These are phyloP conservation scores for Pelagomonas calceolata DNA, from an alignment of 108 stramenopile genomes.

Conservation along the genomic window DNA sequence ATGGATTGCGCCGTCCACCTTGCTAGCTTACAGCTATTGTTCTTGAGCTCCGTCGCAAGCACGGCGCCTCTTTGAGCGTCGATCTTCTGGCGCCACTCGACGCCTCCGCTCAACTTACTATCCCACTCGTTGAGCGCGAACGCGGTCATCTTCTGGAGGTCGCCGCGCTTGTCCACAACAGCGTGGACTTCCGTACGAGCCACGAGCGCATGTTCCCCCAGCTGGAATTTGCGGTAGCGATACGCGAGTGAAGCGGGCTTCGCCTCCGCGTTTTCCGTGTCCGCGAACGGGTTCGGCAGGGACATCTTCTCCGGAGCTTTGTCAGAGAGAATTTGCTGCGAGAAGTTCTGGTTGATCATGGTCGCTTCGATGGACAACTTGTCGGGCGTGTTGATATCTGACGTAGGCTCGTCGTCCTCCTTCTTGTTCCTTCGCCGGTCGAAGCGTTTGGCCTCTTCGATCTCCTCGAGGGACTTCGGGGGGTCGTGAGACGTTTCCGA, in stretches of 20 bases:
- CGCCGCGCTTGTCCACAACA: conserved; percentile 39
- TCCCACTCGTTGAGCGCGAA: conserved; percentile 93
- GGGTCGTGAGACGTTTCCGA: conserved; percentile 71
- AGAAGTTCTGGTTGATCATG: conserved; percentile 93
- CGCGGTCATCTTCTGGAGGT: conserved; percentile 77
- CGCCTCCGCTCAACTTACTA: conserved; percentile 38
- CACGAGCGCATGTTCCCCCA: conserved; percentile 61
- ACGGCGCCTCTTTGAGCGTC: conserved; percentile 87
- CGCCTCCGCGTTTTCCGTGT: conserved; percentile 86
- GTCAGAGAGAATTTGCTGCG: conserved; percentile 78
- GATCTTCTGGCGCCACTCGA: conserved; percentile 67
- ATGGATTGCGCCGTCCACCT: conserved; percentile 94
- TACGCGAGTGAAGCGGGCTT: conserved; percentile 89
- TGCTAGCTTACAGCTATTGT: conserved; percentile 91
- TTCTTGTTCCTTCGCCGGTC: conserved; percentile 15
- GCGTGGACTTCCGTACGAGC: conserved; percentile 74
- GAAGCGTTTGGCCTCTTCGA: conserved; percentile 47
- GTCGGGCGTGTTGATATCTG: conserved; percentile 84
- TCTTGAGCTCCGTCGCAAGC: conserved; percentile 91
- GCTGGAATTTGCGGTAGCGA: conserved; percentile 84
- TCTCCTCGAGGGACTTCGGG: conserved; percentile 35
- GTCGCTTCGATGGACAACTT: conserved; percentile 85
- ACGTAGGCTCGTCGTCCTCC: no score
- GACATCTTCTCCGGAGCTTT: conserved; percentile 59
- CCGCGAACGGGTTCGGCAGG: conserved; percentile 90